Evolutionary conservation across 139 green algal genomes (phyloP), one percentile per base, ranked within the genome.

Genomic region (Pleodorina starrii): DNA sequence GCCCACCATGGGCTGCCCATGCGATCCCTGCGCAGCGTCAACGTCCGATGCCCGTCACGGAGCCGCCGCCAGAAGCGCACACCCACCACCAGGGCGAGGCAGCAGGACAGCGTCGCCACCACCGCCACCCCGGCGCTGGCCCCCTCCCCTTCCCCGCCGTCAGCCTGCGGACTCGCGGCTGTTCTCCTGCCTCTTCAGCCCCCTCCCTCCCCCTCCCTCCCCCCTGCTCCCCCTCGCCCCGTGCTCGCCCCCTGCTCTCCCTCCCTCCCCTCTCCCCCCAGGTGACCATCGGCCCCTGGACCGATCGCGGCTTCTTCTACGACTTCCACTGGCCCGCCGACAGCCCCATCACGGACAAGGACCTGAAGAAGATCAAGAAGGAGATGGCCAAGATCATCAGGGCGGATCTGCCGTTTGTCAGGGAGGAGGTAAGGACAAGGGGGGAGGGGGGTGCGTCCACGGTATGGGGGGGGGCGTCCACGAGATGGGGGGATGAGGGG

Each of bases 271-370:
- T 27, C 2, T 42, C 21, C 51, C 78, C 2, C 27, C 95, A 98
- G 93, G 95, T 97, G 48, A 99, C 98, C 35, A 98, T 99, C 23
- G 98, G 98, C 2, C 98, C 98, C 40, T 99, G 96, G 95, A 99
- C 98, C 19, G 97, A 99, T 2, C 95, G 95, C n/a, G 98, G 98
- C 80, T 99, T 99, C 90, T 99, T 98, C 93, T 99, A 99, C 89
- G 98, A 99, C 94, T 99, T 99, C 92, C 97, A 98, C 90, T 94
- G 97, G 72, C 89, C 91, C 42, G 87, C 90, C 32, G 81, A 87
- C 60, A 50, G 16, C 29, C 95, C 90, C 0, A 86, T 99, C 29
- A 97, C 94, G 0, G 95, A 99, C 29, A 95, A 97, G 90, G 97
- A 99, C 82, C 92, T 99, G 50, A 99, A 98, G 57, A 95, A 93